These are phyloP conservation scores for Sclerotinia glacialis DNA, from an alignment of 2,329 filamentous ascomycete species.

Conservation along the genomic window DNA sequence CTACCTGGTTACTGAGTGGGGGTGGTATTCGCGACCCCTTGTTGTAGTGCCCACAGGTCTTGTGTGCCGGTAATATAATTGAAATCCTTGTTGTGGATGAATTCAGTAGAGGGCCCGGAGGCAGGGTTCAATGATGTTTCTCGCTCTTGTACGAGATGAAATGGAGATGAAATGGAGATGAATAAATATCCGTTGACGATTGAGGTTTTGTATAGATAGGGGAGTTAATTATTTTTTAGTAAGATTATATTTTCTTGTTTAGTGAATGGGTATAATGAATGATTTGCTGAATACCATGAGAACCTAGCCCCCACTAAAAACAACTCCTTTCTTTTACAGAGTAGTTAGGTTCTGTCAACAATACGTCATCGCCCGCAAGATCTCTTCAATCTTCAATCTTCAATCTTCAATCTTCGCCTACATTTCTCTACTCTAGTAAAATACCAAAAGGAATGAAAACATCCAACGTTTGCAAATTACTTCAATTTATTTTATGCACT, in stretches of 20 bases:
- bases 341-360: no score
- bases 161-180: background rate
- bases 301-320: background rate
- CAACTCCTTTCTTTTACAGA: background rate
- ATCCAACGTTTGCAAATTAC: background rate
- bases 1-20: constrained; percentile 5
- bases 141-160: background rate
- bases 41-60: constrained; percentile 1
- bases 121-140: background rate
- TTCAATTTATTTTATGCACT: background rate
- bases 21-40: constrained; percentile 5
- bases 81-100: constrained; percentile 5
- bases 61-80: constrained; percentile 6
- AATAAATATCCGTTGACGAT: background rate
- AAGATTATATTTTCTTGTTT: no score
- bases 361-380: background rate
- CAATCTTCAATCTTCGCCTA: background rate
- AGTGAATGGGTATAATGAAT: no score
- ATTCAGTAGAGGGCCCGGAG: background rate
- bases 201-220: no score
- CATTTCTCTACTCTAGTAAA: background rate
- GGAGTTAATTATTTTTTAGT: no score
- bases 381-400: background rate
- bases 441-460: background rate
- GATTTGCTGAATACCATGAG: no score